These are phyloP conservation scores for Verticillium dahliae DNA, from an alignment of 2,329 filamentous ascomycete genomes.

Conservation along the genomic window DNA sequence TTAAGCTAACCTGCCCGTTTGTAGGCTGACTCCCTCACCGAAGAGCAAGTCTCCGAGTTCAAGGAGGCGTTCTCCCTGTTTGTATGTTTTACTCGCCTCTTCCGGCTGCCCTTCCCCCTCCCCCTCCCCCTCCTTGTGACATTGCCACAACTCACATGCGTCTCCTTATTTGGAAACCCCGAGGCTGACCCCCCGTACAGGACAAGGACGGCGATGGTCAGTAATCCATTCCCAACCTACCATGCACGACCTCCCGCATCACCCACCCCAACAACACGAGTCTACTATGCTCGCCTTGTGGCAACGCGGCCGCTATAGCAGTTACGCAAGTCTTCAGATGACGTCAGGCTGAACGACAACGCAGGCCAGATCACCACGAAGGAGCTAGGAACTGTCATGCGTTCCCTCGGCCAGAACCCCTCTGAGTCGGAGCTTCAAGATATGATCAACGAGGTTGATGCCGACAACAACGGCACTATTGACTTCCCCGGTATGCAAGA, in stretches of 20 bases:
- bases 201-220: slow-evolving; percentile 89
- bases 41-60: slow-evolving; percentile 99
- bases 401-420: slow-evolving; percentile 82
- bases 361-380: slow-evolving; percentile 87
- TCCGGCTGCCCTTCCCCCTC: background rate
- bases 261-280: background rate
- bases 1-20: background rate
- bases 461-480: slow-evolving; percentile 88
- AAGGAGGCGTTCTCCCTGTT: slow-evolving; percentile 99
- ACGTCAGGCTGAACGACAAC: slow-evolving; percentile 17
- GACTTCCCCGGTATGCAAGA: slow-evolving; percentile 76
- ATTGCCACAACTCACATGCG: slow-evolving; percentile 6
- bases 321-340: background rate
- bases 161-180: background rate
- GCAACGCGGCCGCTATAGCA: background rate
- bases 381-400: slow-evolving; percentile 85
- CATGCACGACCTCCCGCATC: background rate
- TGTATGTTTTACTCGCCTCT: slow-evolving; percentile 53
- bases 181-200: slow-evolving; percentile 37
- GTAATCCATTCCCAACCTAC: slow-evolving; percentile 27
- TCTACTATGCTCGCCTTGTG: background rate
- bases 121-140: background rate
- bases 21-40: slow-evolving; percentile 95
- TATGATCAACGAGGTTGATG: slow-evolving; percentile 92
- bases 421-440: slow-evolving; percentile 87